Conservation (phyloP, 2,329 filamentous ascomycete genomes). For the Ophiostoma piceae region DNA sequence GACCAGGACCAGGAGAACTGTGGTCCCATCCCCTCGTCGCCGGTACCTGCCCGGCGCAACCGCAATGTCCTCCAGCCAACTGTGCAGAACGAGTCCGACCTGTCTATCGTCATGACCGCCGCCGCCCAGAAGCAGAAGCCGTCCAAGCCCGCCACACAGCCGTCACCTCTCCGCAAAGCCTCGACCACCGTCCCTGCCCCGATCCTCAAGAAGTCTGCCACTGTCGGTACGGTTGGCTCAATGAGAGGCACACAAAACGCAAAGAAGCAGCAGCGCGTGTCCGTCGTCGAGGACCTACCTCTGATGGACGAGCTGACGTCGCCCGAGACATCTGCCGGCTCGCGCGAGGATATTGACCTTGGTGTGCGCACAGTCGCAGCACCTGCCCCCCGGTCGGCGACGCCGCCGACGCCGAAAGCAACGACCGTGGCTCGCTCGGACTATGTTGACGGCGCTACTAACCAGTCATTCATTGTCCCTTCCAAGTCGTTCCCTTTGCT, state of each 20-base stretch:
- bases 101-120: slow-evolving; percentile 25
- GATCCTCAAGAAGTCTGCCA: slow-evolving; percentile 10
- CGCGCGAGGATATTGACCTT: slow-evolving; percentile 21
- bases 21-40: neutral
- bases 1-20: slow-evolving; percentile 26
- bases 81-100: slow-evolving; percentile 28
- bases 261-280: slow-evolving; percentile 12
- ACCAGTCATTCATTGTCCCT: slow-evolving; percentile 28
- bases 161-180: slow-evolving; percentile 19
- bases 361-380: slow-evolving; percentile 16
- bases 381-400: neutral
- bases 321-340: slow-evolving; percentile 25
- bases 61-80: slow-evolving; percentile 25
- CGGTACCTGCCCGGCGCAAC: slow-evolving; percentile 14
- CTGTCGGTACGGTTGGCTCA: neutral
- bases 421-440: slow-evolving; percentile 12
- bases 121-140: slow-evolving; percentile 15
- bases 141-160: neutral
- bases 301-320: slow-evolving; percentile 22
- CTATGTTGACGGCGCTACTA: slow-evolving; percentile 21
- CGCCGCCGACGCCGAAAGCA: neutral
- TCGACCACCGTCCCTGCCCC: slow-evolving; percentile 12
- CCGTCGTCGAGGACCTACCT: slow-evolving; percentile 17
- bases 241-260: neutral
- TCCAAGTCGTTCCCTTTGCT: slow-evolving; percentile 28